Evolutionary conservation across 331 rosid species (phyloP), one percentile per base, ranked within the genome.

Genomic region (Pyracantha coccinea): DNA sequence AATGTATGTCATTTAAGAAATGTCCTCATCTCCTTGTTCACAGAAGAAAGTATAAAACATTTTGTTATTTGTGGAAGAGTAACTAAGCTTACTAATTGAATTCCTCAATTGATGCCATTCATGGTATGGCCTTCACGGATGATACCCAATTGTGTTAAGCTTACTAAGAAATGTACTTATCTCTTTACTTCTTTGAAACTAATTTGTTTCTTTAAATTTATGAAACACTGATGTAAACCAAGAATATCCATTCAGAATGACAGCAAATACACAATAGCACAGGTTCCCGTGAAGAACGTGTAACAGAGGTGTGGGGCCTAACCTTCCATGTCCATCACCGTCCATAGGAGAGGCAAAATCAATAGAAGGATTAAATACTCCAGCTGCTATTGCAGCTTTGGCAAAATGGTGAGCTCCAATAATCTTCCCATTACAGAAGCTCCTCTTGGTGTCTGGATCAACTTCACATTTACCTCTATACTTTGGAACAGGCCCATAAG

Each of bases 251-350:
- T 44, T 41, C 47, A 41, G 47, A 41, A 41, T 41, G 47, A 41
- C 1, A 41, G 47, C 15, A 41, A 15, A 66, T 31, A 66, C 10
- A 28, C 45, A 47, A 13, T 44, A 44, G 63, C 16, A 23, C 38
- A 58, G 53, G 29, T 62, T 44, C 69, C 44, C 15, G 25, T 75
- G 62, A 70, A 69, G 74, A 78, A 70, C 29, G 25, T 61, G 64
- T 62, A 55, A 12, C n/a, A 75, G 54, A 71, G 76, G 74, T 14
- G 66, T 28, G 12, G 57, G 28, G 35, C 79, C 94, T 73, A 77
- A 95, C 99, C 99, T 92, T 84, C 99, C 99, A 80, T 96, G 99
- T 53, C 99, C 99, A 64, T 96, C 99, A 7, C 99, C 99, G 73
- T 96, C 99, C 76, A 96, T 73, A 59, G 99, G 99, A 78, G 99